Evolutionary conservation across 306 rosid genomes (phyloP).

Genomic region (Pyrus bretschneideri): DNA sequence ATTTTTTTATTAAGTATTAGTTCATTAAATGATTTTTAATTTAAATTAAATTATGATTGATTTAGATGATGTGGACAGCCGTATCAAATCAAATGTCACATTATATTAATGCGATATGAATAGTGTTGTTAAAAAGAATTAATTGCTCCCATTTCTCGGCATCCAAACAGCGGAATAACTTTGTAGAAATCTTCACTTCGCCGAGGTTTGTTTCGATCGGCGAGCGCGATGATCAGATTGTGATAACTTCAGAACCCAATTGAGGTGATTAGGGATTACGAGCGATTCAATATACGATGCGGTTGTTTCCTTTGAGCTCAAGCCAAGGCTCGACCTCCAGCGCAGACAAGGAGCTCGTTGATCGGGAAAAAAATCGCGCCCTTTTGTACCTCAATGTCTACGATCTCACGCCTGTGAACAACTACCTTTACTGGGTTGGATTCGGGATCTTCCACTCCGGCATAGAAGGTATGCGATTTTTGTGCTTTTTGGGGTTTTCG

Average conservation of each 20-base stretch:
- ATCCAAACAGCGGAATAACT: neutral
- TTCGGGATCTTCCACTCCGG: conserved; percentile 88
- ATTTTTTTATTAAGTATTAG: too few species aligned
- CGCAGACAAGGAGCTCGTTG: conserved; percentile 29
- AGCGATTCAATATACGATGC: conserved; percentile 37
- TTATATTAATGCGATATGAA: too few species aligned
- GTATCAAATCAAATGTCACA: too few species aligned
- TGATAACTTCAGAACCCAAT: conserved; percentile 19
- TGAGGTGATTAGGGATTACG: conserved; percentile 17
- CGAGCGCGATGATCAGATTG: conserved; percentile 26
- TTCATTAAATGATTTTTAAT: too few species aligned
- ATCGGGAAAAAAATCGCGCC: conserved; percentile 21
- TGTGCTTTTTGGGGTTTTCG: neutral
- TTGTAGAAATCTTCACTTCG: neutral
- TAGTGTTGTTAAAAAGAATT: too few species aligned
- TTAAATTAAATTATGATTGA: too few species aligned
- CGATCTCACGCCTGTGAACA: conserved; percentile 83
- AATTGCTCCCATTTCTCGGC: neutral
- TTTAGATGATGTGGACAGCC: too few species aligned
- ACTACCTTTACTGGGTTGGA: conserved; percentile 74
- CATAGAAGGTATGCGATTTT: conserved; percentile 60
- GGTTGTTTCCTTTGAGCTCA: conserved; percentile 49
- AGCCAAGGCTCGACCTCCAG: conserved; percentile 38
- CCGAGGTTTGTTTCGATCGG: neutral
- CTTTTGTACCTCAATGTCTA: conserved; percentile 81